A percentile compares a stretch with the other conserved stretches of the same genome.
These are phyloP conservation scores for Akanthomyces lecanii DNA, from an alignment of 2,329 filamentous ascomycete species.

Conservation along the genomic window DNA sequence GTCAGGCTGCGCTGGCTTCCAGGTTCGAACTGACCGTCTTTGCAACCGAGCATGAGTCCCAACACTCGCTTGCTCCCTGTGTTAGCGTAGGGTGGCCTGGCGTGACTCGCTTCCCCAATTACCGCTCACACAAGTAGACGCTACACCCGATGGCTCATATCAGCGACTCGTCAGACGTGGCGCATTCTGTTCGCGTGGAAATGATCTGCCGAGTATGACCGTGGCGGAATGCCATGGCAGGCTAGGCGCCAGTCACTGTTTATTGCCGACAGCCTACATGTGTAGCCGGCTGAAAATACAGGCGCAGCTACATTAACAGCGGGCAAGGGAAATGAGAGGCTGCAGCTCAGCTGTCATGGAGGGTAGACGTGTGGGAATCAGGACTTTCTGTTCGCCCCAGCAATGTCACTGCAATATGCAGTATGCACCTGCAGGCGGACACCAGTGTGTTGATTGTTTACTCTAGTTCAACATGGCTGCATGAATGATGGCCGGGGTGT, in stretches of 20 bases:
- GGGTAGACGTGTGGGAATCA: not conserved
- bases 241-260: not conserved
- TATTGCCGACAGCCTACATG: not conserved
- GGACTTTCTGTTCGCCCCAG: not conserved
- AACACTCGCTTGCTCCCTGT: not conserved
- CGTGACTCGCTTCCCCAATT: not conserved
- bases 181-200: not conserved
- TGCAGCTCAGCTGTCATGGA: not conserved
- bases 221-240: not conserved
- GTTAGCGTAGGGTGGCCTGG: not conserved
- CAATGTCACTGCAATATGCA: slow-evolving; percentile 1
- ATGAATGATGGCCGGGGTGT: slow-evolving; percentile 4
- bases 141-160: slow-evolving; percentile 11
- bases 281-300: not conserved
- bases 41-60: not conserved
- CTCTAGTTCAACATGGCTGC: not conserved
- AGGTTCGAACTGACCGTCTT: not conserved
- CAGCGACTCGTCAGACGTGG: slow-evolving; percentile 7
- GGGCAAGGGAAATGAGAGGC: not conserved
- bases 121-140: not conserved
- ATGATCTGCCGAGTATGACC: not conserved
- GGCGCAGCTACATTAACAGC: not conserved
- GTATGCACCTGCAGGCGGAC: not conserved
- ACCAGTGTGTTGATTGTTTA: not conserved
- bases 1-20: not conserved